Base-by-base conservation (phyloP, 2,329 filamentous ascomycete genomes). In the Nemania serpens region DNA sequence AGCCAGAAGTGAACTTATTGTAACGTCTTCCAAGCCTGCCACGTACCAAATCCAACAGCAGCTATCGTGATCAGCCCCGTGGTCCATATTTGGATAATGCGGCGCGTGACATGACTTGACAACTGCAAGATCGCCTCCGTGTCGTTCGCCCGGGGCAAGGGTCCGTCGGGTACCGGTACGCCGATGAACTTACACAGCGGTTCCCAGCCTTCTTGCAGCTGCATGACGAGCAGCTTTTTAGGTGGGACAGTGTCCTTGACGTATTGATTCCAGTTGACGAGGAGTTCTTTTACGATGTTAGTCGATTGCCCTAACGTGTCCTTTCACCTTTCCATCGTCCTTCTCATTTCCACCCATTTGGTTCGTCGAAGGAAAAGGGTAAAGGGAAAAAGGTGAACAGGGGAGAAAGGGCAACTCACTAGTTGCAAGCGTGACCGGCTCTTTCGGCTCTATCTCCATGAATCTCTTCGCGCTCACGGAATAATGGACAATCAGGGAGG, bases 81-180 rank as follows among this genome's bases (percentile, higher is more conserved):
- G 41, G 41, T 45, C 61, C 61, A 63, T 45, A 63, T 61, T 50
- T 61, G 58, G 5, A 47, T n/a, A n/a, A 63, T 41, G n/a, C 61
- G 54, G n/a, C 49, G 43, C 34, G 61, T 55, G 41, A 61, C 54
- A 12, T 61, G 15, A 2, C 41, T 17, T 1, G 61, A 52, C 45
- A 63, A 45, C 53, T 63, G 20, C 3, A 70, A 55, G 0, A 66
- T 64, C 1, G 70, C 70, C 18, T 70, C 61, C 0, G 57, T 65
- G n/a, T 71, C 69, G 33, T 72, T 73, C 2, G 67, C 63, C 11
- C 61, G 62, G 0, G 69, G 69, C 4, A 72, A 67, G 4, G 65
- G 63, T 4, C 67, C 64, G 11, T 70, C 58, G 3, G 69, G 69
- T 9, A 66, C 55, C 0, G 69, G 68, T 13, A 66, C 51, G 15